These are phyloP conservation scores for Leccinum sublutescens DNA, from an alignment of 768 basidiomycete species.

Conservation along the genomic window DNA sequence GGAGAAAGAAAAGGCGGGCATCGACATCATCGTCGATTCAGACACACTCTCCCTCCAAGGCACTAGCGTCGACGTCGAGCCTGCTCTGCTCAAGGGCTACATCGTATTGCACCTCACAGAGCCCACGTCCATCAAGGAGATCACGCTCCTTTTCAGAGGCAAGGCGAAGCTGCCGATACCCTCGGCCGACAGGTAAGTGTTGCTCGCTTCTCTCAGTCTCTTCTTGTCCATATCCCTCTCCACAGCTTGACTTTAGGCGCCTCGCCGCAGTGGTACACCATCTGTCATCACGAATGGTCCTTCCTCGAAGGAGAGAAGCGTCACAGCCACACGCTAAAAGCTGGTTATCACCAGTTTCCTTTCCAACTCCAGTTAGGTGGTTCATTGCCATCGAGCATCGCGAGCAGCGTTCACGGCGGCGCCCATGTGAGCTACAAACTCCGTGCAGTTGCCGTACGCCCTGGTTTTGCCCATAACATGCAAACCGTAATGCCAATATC, in stretches of 20 bases:
- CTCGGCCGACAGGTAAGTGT: conserved; percentile 56
- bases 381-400: conserved; percentile 75
- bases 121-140: conserved; percentile 79
- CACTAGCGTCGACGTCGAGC: conserved; percentile 79
- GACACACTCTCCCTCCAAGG: conserved; percentile 74
- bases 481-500: conserved; percentile 59
- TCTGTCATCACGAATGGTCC: conserved; percentile 88
- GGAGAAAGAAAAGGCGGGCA: conserved; percentile 48
- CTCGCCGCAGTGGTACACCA: conserved; percentile 51
- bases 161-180: conserved; percentile 71
- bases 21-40: conserved; percentile 77
- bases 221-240: neutral
- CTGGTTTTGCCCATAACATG: conserved; percentile 71
- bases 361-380: conserved; percentile 88
- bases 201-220: conserved; percentile 4
- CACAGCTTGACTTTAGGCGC: conserved; percentile 21
- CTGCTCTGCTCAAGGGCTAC: conserved; percentile 76
- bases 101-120: conserved; percentile 79
- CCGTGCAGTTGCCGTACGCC: conserved; percentile 77
- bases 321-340: conserved; percentile 87
- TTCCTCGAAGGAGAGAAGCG: conserved; percentile 84
- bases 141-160: conserved; percentile 80
- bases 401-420: conserved; percentile 51
- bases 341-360: conserved; percentile 91
- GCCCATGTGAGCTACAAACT: conserved; percentile 86